Base-by-base conservation (phyloP, 148 eudicot genomes). In the Camellia japonica region DNA sequence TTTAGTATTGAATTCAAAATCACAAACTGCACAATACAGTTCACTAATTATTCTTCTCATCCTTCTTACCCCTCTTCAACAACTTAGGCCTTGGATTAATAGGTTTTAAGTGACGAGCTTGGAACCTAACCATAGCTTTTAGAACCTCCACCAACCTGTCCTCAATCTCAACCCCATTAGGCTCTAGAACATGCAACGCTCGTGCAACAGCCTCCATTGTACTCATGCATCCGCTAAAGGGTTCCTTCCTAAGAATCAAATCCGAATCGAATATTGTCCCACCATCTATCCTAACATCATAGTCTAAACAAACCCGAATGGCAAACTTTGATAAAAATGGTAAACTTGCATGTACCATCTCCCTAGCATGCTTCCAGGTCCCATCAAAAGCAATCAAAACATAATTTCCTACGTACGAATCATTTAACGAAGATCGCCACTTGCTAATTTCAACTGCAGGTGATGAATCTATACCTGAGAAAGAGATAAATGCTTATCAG, bases 331-430 rank as follows among this genome's bases (percentile, higher is more conserved):
- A 90, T 78, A 96, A 23, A 87, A 96, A 96, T 46, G 95, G 91
- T 77, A 93, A 88, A 82, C 98, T 96, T n/a, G 99, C 98, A 65
- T 60, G 87, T 76, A 96, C 85, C 99, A 96, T 93, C 80, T 96
- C 99, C 90, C 89, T 93, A 18, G 98, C 99, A 79, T 96, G 98
- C 84, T 96, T 93, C 99, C 99, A 96, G 73, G 98, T 96, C 52
- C 94, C 99, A 81, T 96, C 99, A 80, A 93, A 92, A 81, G 90
- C 93, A 80, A 96, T 91, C 86, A 96, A 71, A 54, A 94, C 90
- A 75, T 16, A 78, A 44, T 84, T 68, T 38, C 78, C 83, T 62
- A 38, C 1, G 49, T 15, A 47, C 14, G 58, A 70, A 72, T 75
- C 83, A 68, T 59, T 63, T 7, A 58, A 16, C 5, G 94, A 85